Percentiles rank a stretch among this genome's conserved stretches.
These are phyloP conservation scores for Tuber magnatum DNA, from an alignment of 495 filamentous ascomycete genomes.

Conservation along the genomic window DNA sequence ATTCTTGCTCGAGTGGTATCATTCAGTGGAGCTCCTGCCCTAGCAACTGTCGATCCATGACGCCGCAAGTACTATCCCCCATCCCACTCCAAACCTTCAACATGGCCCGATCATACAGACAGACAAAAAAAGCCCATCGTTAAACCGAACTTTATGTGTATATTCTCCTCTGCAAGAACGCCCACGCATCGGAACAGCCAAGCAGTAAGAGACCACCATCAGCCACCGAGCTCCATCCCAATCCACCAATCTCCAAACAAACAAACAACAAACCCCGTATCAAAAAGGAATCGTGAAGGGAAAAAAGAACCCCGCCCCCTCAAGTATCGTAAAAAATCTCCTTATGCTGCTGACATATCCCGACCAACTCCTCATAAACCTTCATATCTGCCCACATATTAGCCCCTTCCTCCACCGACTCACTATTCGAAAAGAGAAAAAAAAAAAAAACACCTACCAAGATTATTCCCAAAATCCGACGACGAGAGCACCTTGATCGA, in stretches of 20 bases:
- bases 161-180: neutral
- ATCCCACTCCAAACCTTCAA: neutral
- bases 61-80: neutral
- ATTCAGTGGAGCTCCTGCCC: neutral
- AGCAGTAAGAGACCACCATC: neutral
- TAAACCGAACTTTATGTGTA: neutral
- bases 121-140: neutral
- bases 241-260: neutral
- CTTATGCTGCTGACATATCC: slow-evolving; percentile 79
- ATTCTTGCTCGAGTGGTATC: neutral
- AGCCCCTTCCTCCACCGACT: slow-evolving; percentile 1
- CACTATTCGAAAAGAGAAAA: slow-evolving; percentile 15
- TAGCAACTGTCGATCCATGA: slow-evolving; percentile 1
- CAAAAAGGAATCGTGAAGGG: neutral
- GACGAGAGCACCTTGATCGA: slow-evolving; percentile 66
- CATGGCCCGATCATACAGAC: neutral
- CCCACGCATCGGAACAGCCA: neutral
- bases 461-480: slow-evolving; percentile 67
- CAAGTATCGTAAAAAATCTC: slow-evolving; percentile 64
- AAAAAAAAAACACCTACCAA: slow-evolving; percentile 49
- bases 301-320: neutral
- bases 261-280: neutral
- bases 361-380: slow-evolving; percentile 72
- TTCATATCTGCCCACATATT: slow-evolving; percentile 58
- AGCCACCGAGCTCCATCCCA: neutral